Conservation (phyloP, 176 grass and related monocot genomes). For the Hsuehochloa calcarea region DNA sequence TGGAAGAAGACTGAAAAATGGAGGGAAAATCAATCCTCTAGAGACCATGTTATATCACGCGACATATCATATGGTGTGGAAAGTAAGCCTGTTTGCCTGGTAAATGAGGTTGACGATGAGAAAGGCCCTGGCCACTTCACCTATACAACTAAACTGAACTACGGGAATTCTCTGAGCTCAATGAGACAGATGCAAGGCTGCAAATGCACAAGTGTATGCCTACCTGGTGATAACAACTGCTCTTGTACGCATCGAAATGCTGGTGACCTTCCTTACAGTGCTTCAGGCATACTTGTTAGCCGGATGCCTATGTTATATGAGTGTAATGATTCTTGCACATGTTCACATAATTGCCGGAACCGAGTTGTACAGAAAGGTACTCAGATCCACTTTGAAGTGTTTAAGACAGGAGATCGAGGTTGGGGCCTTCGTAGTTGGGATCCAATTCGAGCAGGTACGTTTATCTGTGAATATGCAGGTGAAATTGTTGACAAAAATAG, state of each 20-base stretch:
- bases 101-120: slow-evolving; percentile 80
- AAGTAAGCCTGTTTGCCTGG: slow-evolving; percentile 74
- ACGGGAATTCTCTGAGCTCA: slow-evolving; percentile 44
- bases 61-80: slow-evolving; percentile 75
- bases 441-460: slow-evolving; percentile 76
- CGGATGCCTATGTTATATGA: slow-evolving; percentile 68
- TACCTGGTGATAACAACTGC: slow-evolving; percentile 69
- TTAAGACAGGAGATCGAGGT: slow-evolving; percentile 62
- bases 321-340: slow-evolving; percentile 58
- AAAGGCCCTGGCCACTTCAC: slow-evolving; percentile 61
- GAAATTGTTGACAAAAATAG: slow-evolving; percentile 61
- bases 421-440: slow-evolving; percentile 89
- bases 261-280: slow-evolving; percentile 67
- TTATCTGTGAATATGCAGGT: slow-evolving; percentile 81
- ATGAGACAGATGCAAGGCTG: slow-evolving; percentile 55
- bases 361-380: slow-evolving; percentile 66
- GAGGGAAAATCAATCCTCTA: slow-evolving; percentile 65
- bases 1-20: slow-evolving; percentile 88
- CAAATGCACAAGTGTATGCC: slow-evolving; percentile 56
- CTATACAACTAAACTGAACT: slow-evolving; percentile 54
- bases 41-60: slow-evolving; percentile 46
- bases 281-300: slow-evolving; percentile 65
- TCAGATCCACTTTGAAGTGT: slow-evolving; percentile 78
- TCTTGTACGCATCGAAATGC: slow-evolving; percentile 63
- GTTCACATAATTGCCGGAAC: slow-evolving; percentile 65